Base-by-base conservation (phyloP, 2,329 filamentous ascomycete genomes). In the Orbilia quercus region DNA sequence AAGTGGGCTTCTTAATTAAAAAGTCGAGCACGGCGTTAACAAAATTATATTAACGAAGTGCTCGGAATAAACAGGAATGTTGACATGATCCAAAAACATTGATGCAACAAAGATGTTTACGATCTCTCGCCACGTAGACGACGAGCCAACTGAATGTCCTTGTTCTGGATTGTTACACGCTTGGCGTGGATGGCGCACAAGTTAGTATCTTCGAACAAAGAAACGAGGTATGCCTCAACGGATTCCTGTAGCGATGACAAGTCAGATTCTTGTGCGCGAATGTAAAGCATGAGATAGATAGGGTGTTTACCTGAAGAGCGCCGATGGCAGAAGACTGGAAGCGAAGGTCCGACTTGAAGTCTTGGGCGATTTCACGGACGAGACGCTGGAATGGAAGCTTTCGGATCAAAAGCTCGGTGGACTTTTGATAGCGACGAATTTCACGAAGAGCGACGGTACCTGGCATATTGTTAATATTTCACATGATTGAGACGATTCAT, bases 271-370 rank as follows among this genome's bases (percentile, higher is more conserved):
- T n/a, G n/a, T n/a, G n/a, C n/a, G n/a, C n/a, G n/a, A n/a, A n/a
- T n/a, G n/a, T 16, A 7, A 22, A 38, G 18, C 6, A 20, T 23
- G 28, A 34, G 9, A 12, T 23, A 53, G n/a, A n/a, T n/a, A n/a
- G n/a, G n/a, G n/a, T n/a, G 36, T 42, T 40, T 63, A 74, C 62
- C 50, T 69, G 70, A 42, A 99, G 89, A 77, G 95, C 95, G 80
- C 92, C 91, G 81, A 99, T 97, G 82, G 95, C 95, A 50, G 94
- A 96, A 22, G 92, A 96, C 86, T 99, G 95, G 91, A 97, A 99
- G 81, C 93, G 91, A 75, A 96, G 90, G 77, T 96, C 91, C 79
- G 91, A 93, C 85, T 96, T 96, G 87, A 96, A 92, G 84, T 96
- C 91, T 82, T 96, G 90, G 40, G 92, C 92, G 75, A 98, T 96